phyloP scores from a whole-genome alignment of 768 basidiomycete genomes.

The Auriscalpium orientale region DNA sequence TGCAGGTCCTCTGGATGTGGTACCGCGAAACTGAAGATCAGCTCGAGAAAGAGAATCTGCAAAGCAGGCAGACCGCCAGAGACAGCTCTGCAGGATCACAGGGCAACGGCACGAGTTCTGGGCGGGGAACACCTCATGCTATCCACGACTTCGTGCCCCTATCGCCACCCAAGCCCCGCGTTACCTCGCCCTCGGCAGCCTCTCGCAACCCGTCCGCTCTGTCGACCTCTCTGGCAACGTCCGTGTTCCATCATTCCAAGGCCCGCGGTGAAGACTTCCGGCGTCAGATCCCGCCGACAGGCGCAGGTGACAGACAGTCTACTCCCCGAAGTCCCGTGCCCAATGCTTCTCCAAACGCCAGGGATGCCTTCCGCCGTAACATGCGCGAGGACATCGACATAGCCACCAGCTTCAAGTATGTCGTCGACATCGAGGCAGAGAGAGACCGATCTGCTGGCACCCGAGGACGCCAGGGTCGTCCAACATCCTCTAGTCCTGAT shows the following conservation, averaged over 20 bases:
- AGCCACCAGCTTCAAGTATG: constrained; percentile 40
- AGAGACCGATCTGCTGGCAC: constrained; percentile 19
- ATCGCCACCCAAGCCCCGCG: constrained; percentile 29
- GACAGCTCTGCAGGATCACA: constrained; percentile 1
- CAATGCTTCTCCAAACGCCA: no score
- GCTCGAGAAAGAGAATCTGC: constrained; percentile 27
- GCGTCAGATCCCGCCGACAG: constrained; percentile 9
- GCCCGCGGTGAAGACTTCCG: constrained; percentile 19
- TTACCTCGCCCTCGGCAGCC: constrained; percentile 29
- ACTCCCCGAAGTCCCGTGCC: no score
- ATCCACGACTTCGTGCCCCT: constrained; percentile 54
- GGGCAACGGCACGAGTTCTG: background rate
- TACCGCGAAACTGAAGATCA: constrained; percentile 43
- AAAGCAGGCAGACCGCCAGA: background rate
- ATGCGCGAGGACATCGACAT: constrained; percentile 40
- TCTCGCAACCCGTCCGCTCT: constrained; percentile 47
- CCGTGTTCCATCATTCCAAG: constrained; percentile 48
- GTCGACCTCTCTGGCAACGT: constrained; percentile 60
- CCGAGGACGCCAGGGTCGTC: constrained; percentile 8
- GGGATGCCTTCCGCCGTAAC: constrained; percentile 36
- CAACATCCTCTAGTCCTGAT: background rate
- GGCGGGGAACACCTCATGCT: constrained; percentile 23
- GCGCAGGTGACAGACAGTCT: background rate
- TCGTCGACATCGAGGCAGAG: constrained; percentile 36
- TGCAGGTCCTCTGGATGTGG: constrained; percentile 55